Evolutionary conservation across 441 rosid genomes (phyloP).

Genomic region (Macaranga tanarius): DNA sequence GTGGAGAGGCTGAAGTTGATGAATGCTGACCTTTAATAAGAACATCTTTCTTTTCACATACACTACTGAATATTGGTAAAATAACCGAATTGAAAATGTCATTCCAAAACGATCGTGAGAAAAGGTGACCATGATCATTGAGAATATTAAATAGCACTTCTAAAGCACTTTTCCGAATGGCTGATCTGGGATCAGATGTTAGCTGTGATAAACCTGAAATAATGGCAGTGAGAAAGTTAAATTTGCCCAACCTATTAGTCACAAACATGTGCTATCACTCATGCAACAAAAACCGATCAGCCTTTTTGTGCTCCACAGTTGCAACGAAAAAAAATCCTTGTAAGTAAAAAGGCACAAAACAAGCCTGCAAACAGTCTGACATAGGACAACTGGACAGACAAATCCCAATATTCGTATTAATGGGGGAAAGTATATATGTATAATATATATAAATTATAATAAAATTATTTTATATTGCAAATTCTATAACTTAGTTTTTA

Average conservation of each 20-base stretch:
- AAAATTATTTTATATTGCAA: too few species aligned
- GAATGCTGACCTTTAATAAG: slow-evolving; percentile 40
- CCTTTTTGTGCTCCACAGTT: background rate
- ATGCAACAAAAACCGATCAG: background rate
- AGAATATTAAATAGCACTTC: slow-evolving; percentile 93
- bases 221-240: slow-evolving; percentile 10
- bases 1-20: slow-evolving; percentile 42
- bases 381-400: background rate
- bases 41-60: slow-evolving; percentile 45
- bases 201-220: slow-evolving; percentile 81
- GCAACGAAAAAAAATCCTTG: background rate
- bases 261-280: background rate
- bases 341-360: background rate
- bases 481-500: too few species aligned
- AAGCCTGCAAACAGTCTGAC: background rate
- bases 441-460: too few species aligned
- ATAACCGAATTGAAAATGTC: slow-evolving; percentile 59
- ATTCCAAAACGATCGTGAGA: slow-evolving; percentile 69
- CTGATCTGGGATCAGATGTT: slow-evolving; percentile 76
- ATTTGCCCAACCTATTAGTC: background rate
- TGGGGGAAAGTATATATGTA: too few species aligned
- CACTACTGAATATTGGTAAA: slow-evolving; percentile 62
- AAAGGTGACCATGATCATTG: slow-evolving; percentile 95
- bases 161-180: slow-evolving; percentile 84
- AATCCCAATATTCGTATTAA: too few species aligned